Evolutionary conservation across 305 asterid genomes (phyloP), one percentile per base, ranked within the genome.

Genomic region (Euphrasia arctica): DNA sequence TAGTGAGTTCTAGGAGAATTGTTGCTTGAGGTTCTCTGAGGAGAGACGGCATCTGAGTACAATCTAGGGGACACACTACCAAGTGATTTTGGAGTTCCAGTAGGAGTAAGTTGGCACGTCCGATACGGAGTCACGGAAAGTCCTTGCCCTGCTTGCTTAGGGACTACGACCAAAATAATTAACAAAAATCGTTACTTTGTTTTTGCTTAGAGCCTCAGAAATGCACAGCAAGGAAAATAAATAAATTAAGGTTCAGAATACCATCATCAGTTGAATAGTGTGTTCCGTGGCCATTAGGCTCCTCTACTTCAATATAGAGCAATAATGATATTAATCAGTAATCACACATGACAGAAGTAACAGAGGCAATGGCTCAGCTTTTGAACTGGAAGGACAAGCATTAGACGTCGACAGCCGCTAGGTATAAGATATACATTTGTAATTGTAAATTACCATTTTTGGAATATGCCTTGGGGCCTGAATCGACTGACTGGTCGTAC

Each of bases 41-140:
- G 92, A 50, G 95, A 84, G 62, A 67, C 81, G 31, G 83, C 79
- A 65, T 82, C 78, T 10, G 87, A 85, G 70, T 77, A 85, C 67
- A 77, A 72, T 63, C 80, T 75, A 1, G 87, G 85, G 69, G 88
- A 74, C 27, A 79, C 81, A 45, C 84, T 74, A 27, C 85, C 59
- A 25, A 65, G 70, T 54, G 55, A 32, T 63, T 76, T 83, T 52
- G 90, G 87, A 22, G 92, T 79, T 68, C 75, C 92, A 55, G 74
- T 57, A 22, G 90, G 86, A 68, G 85, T 81, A 63, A 87, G 69
- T 51, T 80, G 77, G 10, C 88, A 80, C 10, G 80, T 66, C 63
- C 72, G 27, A 70, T 76, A 78, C 54, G 84, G 83, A 48, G 85
- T 54, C 64, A 70, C 41, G 5, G 86, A 73, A 62, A 68, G 71